Conservation (phyloP, 2,329 filamentous ascomycete genomes). For the Pseudopyricularia cyperi region DNA sequence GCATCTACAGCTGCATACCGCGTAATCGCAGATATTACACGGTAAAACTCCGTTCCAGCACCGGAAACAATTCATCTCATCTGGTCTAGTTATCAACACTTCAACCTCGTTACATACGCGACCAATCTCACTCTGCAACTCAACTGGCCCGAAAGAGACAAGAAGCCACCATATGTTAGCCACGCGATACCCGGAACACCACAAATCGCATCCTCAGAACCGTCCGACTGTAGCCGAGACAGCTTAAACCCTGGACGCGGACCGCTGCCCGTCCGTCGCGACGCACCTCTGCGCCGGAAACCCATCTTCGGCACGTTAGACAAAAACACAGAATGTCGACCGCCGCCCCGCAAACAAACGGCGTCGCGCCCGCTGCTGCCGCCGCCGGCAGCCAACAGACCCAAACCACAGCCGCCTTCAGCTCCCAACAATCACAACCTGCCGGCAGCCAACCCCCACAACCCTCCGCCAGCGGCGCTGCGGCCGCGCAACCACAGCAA, state of each 20-base stretch:
- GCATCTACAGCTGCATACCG: background rate
- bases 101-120: too few species aligned
- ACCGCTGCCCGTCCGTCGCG: background rate
- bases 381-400: constrained; percentile 2
- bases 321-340: constrained; percentile 1
- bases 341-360: constrained; percentile 1
- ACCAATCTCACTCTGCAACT: too few species aligned
- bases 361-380: background rate
- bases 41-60: background rate
- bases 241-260: background rate
- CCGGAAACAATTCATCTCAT: too few species aligned
- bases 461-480: constrained; percentile 9
- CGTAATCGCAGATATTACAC: background rate
- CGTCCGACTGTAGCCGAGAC: background rate
- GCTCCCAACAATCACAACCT: constrained; percentile 3
- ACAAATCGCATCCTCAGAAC: background rate
- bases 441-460: constrained; percentile 5
- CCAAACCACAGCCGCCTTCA: background rate
- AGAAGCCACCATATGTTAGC: too few species aligned
- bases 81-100: too few species aligned
- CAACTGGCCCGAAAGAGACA: too few species aligned
- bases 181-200: background rate
- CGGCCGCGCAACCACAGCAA: constrained; percentile 9
- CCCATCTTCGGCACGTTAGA: background rate
- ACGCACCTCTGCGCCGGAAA: background rate